phyloP scores from a whole-genome alignment of 768 basidiomycete species.

The Leccinum truebloodii region DNA sequence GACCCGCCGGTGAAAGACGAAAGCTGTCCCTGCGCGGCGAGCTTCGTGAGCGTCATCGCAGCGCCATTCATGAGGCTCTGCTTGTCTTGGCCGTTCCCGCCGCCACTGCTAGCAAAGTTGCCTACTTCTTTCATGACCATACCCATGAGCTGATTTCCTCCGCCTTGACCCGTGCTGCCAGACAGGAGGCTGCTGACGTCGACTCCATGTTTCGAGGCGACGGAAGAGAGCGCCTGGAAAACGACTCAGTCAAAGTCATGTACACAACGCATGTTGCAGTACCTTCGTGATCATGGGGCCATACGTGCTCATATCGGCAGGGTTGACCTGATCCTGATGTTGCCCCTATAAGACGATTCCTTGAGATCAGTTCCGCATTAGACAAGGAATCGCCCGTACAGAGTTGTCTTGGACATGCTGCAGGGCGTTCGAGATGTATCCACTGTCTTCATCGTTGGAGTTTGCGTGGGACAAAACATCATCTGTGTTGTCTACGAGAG shows the following conservation, averaged over 20 bases:
- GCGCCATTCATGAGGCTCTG: conserved; percentile 89
- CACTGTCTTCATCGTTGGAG: conserved; percentile 6
- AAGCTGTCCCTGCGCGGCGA: conserved; percentile 66
- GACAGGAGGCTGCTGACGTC: conserved; percentile 19
- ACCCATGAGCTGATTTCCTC: conserved; percentile 70
- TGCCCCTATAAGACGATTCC: conserved; percentile 7
- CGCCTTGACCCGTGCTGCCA: conserved; percentile 43
- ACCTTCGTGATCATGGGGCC: conserved; percentile 24
- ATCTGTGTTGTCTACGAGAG: conserved; percentile 57
- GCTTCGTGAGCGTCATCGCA: conserved; percentile 83
- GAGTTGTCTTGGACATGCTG: conserved; percentile 24
- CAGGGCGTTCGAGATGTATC: conserved; percentile 19
- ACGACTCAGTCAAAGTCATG: conserved; percentile 5
- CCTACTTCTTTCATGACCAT: conserved; percentile 83
- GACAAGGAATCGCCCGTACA: conserved; percentile 11
- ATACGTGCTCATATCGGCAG: conserved; percentile 16
- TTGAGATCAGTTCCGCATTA: conserved; percentile 1
- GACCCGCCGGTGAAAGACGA: conserved; percentile 49
- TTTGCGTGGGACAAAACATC: conserved; percentile 59
- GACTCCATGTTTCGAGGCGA: conserved; percentile 33
- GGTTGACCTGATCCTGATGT: conserved; percentile 18
- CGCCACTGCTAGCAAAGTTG: conserved; percentile 59
- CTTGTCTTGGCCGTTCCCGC: conserved; percentile 60
- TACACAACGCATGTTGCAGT: not conserved
- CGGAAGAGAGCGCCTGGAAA: conserved; percentile 20